Base-by-base conservation (phyloP, 2,329 filamentous ascomycete genomes). In the Fusarium annulatum region DNA sequence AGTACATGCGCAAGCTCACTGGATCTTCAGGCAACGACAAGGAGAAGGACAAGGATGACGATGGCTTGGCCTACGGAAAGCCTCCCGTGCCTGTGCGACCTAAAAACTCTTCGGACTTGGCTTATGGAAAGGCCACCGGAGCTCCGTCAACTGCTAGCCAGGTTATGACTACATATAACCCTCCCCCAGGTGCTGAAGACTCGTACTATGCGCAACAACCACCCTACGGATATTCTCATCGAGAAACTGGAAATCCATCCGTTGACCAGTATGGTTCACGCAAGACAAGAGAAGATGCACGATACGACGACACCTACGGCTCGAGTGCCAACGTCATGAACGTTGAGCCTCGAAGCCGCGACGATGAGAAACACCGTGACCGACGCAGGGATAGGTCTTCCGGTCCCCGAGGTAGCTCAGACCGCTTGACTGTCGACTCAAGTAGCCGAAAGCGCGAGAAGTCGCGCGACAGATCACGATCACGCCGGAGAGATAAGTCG, bases 51-150 rank as follows among this genome's bases (percentile, higher is more conserved):
- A 71, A 73, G 74, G 86, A 87, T 68, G 85, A 87, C 36, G 85
- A 87, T 8, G 85, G 87, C 64, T 80, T 89, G 15, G 87, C 87
- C 7, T 90, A 90, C 69, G 88, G 88, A 36, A 78, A 79, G 33
- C 78, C 77, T 19, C 69, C 80, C 5, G 63, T 75, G 38, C 76
- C 79, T 46, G 62, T 64, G 51, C 76, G 75, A n/a, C 74, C 76
- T 8, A 73, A 75, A n/a, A 62, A 63, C 14, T 46, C 69, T 23
- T 65, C 73, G n/a, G 73, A 76, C 38, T 48, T 78, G 56, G 77
- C 76, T 39, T 78, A 78, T 26, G 77, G 76, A 12, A 78, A 77
- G 63, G 69, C 62, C 7, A 46, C 53, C 14, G 75, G 73, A 39
- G 46, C 74, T 33, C 69, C 75, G 33, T 69, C 75, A 10, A 64